A percentile compares a stretch with the other conserved stretches of the same genome.
These are phyloP conservation scores for Setaria italica DNA, from an alignment of 202 grass and related monocot species.

Conservation along the genomic window DNA sequence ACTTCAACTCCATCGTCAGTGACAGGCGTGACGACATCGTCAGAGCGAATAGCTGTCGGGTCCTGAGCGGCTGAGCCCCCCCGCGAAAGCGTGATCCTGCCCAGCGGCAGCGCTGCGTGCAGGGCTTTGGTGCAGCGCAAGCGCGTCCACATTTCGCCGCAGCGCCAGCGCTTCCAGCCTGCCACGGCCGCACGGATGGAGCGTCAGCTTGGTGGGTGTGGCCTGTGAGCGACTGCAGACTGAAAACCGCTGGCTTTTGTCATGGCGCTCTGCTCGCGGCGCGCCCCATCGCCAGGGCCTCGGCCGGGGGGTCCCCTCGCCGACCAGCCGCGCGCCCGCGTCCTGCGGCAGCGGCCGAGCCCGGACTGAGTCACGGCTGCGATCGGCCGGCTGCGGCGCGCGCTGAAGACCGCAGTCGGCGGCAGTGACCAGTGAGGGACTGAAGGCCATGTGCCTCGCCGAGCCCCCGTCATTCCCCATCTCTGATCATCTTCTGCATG, in stretches of 20 bases:
- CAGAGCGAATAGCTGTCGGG: neutral
- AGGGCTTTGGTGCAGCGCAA: too few species aligned
- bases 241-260: neutral
- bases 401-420: neutral
- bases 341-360: neutral
- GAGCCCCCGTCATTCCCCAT: neutral
- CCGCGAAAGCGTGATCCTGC: neutral
- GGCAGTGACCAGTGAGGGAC: neutral
- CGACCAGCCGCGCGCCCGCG: neutral
- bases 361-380: neutral
- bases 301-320: neutral
- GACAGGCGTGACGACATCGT: neutral
- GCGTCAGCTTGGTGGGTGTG: neutral
- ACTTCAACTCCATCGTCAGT: neutral
- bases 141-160: neutral
- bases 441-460: neutral
- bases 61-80: neutral
- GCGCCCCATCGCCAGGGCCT: neutral
- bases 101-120: neutral
- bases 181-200: neutral
- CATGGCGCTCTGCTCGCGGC: neutral
- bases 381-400: constrained; percentile 1
- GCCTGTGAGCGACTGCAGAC: neutral
- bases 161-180: neutral
- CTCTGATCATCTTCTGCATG: neutral